phyloP scores from a whole-genome alignment of 208 protist genomes.

The Crithidia sp. region DNA sequence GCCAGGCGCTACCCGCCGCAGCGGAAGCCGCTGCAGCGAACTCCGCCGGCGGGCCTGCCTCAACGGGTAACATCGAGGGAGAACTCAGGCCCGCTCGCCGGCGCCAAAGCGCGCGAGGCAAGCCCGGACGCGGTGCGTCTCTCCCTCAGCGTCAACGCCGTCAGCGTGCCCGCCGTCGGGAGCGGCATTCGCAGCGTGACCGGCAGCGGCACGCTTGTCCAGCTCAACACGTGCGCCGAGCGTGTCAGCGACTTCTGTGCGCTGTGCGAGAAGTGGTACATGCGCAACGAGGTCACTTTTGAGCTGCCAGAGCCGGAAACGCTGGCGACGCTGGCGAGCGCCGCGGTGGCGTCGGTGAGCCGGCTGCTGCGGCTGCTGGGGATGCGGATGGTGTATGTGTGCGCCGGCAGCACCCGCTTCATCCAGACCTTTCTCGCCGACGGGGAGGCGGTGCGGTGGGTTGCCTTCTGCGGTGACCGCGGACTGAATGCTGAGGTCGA shows the following conservation, averaged over 20 bases:
- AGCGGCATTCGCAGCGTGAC: constrained; percentile 11
- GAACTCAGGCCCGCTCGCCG: constrained; percentile 11
- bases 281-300: constrained; percentile 62
- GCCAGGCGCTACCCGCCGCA: constrained; percentile 1
- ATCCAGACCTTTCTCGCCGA: constrained; percentile 39
- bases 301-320: constrained; percentile 49
- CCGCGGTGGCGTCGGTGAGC: constrained; percentile 71
- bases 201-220: constrained; percentile 1
- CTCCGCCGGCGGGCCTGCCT: not conserved
- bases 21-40: not conserved
- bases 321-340: constrained; percentile 45
- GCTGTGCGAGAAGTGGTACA: constrained; percentile 75
- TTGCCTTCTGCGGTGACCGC: constrained; percentile 77
- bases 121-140: constrained; percentile 2
- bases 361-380: constrained; percentile 81
- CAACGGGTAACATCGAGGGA: constrained; percentile 19
- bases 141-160: constrained; percentile 18
- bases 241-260: constrained; percentile 81
- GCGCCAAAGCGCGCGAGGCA: not conserved
- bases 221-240: constrained; percentile 49
- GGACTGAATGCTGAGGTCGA: constrained; percentile 72
- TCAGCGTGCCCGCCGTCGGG: constrained; percentile 14
- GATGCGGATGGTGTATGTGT: constrained; percentile 63
- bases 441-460: constrained; percentile 45
- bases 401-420: constrained; percentile 56